A percentile compares a stretch with the other conserved stretches of the same genome.
Evolutionary conservation across 441 rosid species (phyloP).

Genomic region (Gossypium aridum): DNA sequence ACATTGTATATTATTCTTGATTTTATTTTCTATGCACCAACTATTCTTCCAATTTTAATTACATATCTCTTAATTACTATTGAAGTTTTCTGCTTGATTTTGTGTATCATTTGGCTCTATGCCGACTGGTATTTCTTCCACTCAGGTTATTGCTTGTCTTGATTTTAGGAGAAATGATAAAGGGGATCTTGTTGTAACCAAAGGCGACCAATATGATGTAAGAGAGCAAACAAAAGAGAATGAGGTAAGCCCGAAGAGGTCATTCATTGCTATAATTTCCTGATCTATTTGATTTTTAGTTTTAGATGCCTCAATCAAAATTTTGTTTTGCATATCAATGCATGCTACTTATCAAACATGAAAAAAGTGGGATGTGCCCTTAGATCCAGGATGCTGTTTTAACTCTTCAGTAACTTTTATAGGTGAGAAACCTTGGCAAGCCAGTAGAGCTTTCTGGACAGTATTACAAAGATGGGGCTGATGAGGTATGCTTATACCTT

Average conservation of each 20-base stretch:
- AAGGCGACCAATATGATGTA: constrained; percentile 94
- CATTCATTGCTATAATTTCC: neutral
- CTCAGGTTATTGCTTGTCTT: constrained; percentile 90
- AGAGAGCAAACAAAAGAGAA: constrained; percentile 75
- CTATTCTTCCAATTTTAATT: neutral
- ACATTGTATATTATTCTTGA: constrained; percentile 1
- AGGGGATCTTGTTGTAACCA: constrained; percentile 94
- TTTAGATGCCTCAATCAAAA: neutral
- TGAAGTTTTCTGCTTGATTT: neutral
- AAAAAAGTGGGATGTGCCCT: neutral
- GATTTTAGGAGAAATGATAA: constrained; percentile 90
- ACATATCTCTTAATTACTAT: neutral
- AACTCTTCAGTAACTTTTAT: constrained; percentile 15
- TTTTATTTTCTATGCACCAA: constrained; percentile 4
- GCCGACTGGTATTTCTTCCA: constrained; percentile 8
- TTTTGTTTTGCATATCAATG: neutral
- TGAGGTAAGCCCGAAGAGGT: constrained; percentile 44
- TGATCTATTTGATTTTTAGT: neutral
- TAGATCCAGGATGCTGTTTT: neutral
- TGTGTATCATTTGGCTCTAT: neutral
- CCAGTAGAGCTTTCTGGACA: constrained; percentile 89
- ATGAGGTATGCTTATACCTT: constrained; percentile 55
- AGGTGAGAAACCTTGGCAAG: constrained; percentile 98
- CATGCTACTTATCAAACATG: neutral
- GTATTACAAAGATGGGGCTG: constrained; percentile 91